Conservation (phyloP, 371 early-diverging fungal species). For the Mortierella sp. region DNA sequence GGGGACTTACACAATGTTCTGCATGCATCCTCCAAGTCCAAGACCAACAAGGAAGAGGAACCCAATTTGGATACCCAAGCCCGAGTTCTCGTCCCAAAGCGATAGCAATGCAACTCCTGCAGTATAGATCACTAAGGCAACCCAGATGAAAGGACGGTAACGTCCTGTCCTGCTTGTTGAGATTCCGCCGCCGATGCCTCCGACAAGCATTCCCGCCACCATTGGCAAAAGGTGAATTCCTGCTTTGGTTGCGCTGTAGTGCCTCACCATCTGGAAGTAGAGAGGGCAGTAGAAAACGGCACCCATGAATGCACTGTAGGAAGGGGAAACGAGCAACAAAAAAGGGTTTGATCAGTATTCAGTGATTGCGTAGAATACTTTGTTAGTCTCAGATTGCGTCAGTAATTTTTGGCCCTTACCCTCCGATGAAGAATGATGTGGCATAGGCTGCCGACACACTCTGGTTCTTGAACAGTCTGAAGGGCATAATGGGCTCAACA, state of each 20-base stretch:
- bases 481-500: constrained; percentile 72
- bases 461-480: constrained; percentile 66
- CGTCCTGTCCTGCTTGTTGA: constrained; percentile 64
- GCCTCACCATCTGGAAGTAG: constrained; percentile 64
- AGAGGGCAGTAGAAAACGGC: constrained; percentile 68
- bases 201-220: constrained; percentile 61
- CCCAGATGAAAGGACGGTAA: constrained; percentile 62
- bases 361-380: background rate
- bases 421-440: constrained; percentile 69
- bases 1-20: constrained; percentile 45
- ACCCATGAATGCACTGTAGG: constrained; percentile 60
- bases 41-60: constrained; percentile 45
- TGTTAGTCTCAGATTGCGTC: background rate
- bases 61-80: constrained; percentile 30
- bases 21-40: constrained; percentile 53
- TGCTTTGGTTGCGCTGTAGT: constrained; percentile 67
- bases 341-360: background rate
- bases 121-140: constrained; percentile 50
- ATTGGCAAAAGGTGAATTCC: constrained; percentile 67
- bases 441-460: constrained; percentile 62
- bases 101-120: constrained; percentile 60
- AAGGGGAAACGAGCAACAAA: background rate
- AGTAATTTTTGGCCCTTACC: constrained; percentile 12
- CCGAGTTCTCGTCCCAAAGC: constrained; percentile 45
- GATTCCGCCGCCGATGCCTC: constrained; percentile 60